Evolutionary conservation across 768 basidiomycete genomes (phyloP).

Genomic region (Hemileccinum rubropunctum): DNA sequence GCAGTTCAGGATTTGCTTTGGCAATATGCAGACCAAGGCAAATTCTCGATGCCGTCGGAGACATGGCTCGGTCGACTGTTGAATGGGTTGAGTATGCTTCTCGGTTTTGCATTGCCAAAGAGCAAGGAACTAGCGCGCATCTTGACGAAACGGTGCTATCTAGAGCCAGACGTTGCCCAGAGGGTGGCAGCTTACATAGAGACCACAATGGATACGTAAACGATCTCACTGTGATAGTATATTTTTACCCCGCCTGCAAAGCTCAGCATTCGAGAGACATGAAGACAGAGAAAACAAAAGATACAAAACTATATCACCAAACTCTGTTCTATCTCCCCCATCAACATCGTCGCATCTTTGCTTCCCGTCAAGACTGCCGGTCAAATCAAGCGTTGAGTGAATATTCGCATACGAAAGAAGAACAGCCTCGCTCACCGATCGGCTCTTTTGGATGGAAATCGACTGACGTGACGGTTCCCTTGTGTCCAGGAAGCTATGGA

Average conservation of each 20-base stretch:
- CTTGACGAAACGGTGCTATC: slow-evolving; percentile 24
- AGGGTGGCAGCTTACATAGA: slow-evolving; percentile 25
- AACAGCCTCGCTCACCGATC: slow-evolving; percentile 62
- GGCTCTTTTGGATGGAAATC: slow-evolving; percentile 97
- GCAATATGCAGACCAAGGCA: slow-evolving; percentile 21
- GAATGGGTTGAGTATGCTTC: slow-evolving; percentile 15
- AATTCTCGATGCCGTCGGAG: slow-evolving; percentile 24
- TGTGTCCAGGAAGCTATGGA: slow-evolving; percentile 85
- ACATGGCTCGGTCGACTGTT: slow-evolving; percentile 20
- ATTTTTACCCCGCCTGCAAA: background rate
- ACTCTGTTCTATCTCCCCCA: slow-evolving; percentile 85
- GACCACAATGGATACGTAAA: slow-evolving; percentile 5
- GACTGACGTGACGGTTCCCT: slow-evolving; percentile 92
- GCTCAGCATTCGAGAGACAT: background rate
- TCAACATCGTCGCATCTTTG: slow-evolving; percentile 89
- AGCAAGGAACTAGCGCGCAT: slow-evolving; percentile 19
- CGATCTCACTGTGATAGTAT: slow-evolving; percentile 4
- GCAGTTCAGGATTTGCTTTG: slow-evolving; percentile 21
- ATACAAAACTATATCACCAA: slow-evolving; percentile 37
- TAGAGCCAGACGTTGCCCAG: slow-evolving; percentile 23
- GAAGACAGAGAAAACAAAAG: background rate
- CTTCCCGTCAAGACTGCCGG: slow-evolving; percentile 80
- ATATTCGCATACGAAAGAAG: background rate
- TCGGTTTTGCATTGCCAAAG: slow-evolving; percentile 19
- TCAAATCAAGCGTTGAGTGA: slow-evolving; percentile 4